phyloP scores from a whole-genome alignment of 164 flowering plant species.

The Macadamia tetraphylla region DNA sequence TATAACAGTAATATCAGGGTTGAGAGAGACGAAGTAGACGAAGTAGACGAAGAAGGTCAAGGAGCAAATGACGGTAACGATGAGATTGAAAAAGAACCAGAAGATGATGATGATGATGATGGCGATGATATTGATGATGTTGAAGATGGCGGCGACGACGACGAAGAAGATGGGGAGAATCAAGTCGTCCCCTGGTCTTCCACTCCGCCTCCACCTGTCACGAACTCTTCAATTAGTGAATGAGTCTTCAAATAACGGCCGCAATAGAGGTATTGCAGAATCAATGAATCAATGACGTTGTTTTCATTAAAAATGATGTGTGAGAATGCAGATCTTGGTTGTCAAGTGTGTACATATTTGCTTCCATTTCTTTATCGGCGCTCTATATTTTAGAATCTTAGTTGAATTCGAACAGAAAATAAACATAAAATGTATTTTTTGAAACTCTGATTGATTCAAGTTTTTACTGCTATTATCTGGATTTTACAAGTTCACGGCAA shows the following conservation, averaged over 20 bases:
- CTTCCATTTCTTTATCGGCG: background rate
- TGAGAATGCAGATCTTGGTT: constrained; percentile 24
- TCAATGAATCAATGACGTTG: background rate
- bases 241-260: constrained; percentile 12
- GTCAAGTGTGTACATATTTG: constrained; percentile 22
- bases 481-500: too few relatives aligned
- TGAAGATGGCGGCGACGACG: constrained; percentile 11
- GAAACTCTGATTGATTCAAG: background rate
- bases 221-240: constrained; percentile 23
- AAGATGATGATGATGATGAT: constrained; percentile 11
- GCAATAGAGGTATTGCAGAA: background rate
- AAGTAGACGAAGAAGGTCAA: background rate
- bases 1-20: background rate
- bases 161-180: constrained; percentile 24
- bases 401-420: background rate
- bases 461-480: background rate
- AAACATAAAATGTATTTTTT: too few relatives aligned
- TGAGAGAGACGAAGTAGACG: background rate
- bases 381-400: background rate
- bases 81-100: constrained; percentile 2
- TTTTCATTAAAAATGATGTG: constrained; percentile 31
- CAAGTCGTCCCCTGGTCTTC: constrained; percentile 40
- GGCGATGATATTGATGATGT: constrained; percentile 9
- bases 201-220: constrained; percentile 26
- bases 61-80: constrained; percentile 8